Evolutionary conservation across 2,329 filamentous ascomycete genomes (phyloP), one percentile per base, ranked within the genome.

Genomic region (Mycosphaerella sp.): DNA sequence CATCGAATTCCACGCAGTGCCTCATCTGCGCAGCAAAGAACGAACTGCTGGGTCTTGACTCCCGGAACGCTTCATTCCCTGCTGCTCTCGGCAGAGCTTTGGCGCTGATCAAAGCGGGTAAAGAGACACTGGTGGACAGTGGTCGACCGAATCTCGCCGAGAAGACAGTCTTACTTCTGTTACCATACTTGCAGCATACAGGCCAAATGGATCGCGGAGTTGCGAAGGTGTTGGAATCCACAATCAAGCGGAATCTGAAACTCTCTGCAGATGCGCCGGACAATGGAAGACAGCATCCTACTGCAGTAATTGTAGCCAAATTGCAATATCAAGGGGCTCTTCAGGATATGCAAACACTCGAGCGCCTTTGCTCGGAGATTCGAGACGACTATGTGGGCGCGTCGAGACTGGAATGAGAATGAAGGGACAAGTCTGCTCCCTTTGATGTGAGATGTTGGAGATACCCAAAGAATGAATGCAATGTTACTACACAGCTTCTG

Each of bases 51-150:
- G 84, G 83, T 16, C 69, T 90, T 13, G 76, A 78, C 21, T 68
- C 79, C 4, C 73, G 75, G 30, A 85, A 85, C 2, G 75, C 84
- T 6, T 80, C 82, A 3, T 95, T 95, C 68, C 86, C 89, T 6
- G 74, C 76, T 37, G 85, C 82, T 42, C 71, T 96, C 54, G 79
- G 82, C 44, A 75, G 79, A 52, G 78, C 82, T 6, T 73, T 96
- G 46, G 73, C 76, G 1, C 73, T 77, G 41, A 68, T 96, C 55
- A 83, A 79, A 62, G 73, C 74, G 49, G 70, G 74, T 17, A 67
- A 73, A 34, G 62, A 72, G 57, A 57, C 63, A 16, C 49, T 68
- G 68, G 57, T 69, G 44, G 49, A 54, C n/a, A 57, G 62, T 44
- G 59, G 64, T 44, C 64, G 64, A 40, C 51, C 56, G 3, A 64